Conservation (phyloP, 352 stramenopile species). For the Vaucheria bursata region DNA sequence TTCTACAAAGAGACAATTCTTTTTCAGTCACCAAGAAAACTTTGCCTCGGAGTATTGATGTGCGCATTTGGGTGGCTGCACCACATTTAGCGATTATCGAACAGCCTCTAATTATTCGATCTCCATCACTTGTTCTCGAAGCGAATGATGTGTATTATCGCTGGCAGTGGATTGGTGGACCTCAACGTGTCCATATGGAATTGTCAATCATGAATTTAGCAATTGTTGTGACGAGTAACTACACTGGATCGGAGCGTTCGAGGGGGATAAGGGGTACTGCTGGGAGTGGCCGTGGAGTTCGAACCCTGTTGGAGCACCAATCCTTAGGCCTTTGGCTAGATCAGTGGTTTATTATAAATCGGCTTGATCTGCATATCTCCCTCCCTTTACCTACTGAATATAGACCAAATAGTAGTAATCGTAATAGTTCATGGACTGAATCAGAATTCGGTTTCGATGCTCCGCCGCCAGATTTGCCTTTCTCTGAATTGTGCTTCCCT, state of each 20-base stretch:
- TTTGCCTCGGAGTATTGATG: conserved; percentile 33
- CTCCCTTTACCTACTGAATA: conserved; percentile 20
- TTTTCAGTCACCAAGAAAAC: not conserved
- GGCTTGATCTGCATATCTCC: conserved; percentile 27
- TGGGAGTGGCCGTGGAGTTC: conserved; percentile 34
- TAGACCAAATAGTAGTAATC: not conserved
- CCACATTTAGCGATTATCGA: conserved; percentile 31
- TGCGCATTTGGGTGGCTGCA: conserved; percentile 30
- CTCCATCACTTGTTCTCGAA: conserved; percentile 21
- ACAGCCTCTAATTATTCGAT: conserved; percentile 20
- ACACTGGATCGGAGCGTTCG: conserved; percentile 1
- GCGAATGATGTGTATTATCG: conserved; percentile 26
- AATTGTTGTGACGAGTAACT: conserved; percentile 16
- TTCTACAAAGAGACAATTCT: not conserved
- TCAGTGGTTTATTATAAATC: conserved; percentile 29
- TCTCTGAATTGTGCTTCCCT: not conserved
- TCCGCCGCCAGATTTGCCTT: not conserved
- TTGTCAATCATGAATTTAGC: conserved; percentile 14
- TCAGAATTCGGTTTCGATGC: conserved; percentile 20
- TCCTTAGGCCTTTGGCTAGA: conserved; percentile 28
- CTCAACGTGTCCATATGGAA: conserved; percentile 37
- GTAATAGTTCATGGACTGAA: not conserved
- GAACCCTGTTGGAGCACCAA: conserved; percentile 39
- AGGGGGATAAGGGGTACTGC: conserved; percentile 31
- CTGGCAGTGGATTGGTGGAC: conserved; percentile 21